Conservation (phyloP, 139 green algal genomes). For the Chlamydomonas incerta region DNA sequence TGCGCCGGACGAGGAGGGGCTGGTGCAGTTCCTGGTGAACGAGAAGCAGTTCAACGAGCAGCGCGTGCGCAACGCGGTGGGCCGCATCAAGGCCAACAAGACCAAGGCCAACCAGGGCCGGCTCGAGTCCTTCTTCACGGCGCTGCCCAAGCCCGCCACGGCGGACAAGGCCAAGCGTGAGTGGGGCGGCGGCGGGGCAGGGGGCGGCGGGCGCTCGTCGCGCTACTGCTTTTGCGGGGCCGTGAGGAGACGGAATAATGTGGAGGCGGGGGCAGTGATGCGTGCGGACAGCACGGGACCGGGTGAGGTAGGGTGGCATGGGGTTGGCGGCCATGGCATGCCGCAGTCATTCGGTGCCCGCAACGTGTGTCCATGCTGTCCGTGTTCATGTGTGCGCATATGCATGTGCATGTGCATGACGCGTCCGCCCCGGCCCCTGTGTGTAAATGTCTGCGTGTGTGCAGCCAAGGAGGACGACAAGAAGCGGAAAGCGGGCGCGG, state of each 20-base stretch:
- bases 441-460: no score
- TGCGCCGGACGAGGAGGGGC: constrained; percentile 88
- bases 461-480: constrained; percentile 37
- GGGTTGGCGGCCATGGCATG: no score
- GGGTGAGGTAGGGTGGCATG: no score
- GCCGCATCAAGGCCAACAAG: constrained; percentile 75
- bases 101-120: constrained; percentile 80
- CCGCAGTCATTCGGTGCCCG: no score
- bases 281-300: no score
- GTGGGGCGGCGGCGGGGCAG: neutral
- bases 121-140: constrained; percentile 89
- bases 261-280: no score
- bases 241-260: no score
- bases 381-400: no score
- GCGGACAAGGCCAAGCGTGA: constrained; percentile 10
- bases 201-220: neutral
- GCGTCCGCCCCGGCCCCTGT: no score
- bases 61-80: constrained; percentile 73
- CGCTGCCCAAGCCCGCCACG: constrained; percentile 37
- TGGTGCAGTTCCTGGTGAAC: constrained; percentile 92
- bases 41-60: constrained; percentile 97
- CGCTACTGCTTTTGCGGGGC: no score
- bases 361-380: no score
- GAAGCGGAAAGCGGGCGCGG: neutral
- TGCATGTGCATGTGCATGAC: no score